Conservation (phyloP, 2,329 filamentous ascomycete species). For the Diaporthe capsici region DNA sequence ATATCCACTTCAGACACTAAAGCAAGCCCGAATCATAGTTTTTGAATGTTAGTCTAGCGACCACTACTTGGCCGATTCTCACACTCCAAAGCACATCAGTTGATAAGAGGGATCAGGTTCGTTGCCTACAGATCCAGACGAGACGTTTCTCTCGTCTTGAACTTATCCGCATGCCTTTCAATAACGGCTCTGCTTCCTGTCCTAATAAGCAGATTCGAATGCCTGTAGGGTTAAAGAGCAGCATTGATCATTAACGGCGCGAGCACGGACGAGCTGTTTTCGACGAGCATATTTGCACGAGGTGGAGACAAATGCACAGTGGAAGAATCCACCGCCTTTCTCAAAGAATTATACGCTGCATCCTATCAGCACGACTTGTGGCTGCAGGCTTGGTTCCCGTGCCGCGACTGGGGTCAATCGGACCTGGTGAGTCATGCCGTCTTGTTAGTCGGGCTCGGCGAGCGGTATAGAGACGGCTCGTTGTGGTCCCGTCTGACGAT, state of each 20-base stretch:
- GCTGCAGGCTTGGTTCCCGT: not conserved
- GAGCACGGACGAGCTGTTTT: not conserved
- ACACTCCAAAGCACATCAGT: too few relatives aligned
- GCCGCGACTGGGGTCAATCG: not conserved
- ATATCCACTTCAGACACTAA: too few relatives aligned
- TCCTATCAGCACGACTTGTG: not conserved
- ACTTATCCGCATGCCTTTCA: not conserved
- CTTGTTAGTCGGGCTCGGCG: constrained; percentile 4
- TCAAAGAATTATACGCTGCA: not conserved
- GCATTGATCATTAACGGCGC: not conserved
- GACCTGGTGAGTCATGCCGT: constrained; percentile 22
- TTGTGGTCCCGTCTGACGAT: not conserved
- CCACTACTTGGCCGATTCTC: too few relatives aligned
- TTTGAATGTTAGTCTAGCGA: too few relatives aligned
- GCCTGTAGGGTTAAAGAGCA: not conserved
- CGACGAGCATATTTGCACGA: not conserved
- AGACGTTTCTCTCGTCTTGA: not conserved
- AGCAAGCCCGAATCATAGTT: too few relatives aligned
- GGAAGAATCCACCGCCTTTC: not conserved
- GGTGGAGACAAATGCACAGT: not conserved
- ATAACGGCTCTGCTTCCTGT: not conserved
- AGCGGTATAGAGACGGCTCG: not conserved
- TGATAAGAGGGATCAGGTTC: not conserved
- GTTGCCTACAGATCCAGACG: not conserved
- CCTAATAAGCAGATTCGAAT: too few relatives aligned